Percentiles rank a stretch among this genome's conserved stretches.
Conservation (phyloP, 495 filamentous ascomycete species). For the Hapsidospora chrysogenum region DNA sequence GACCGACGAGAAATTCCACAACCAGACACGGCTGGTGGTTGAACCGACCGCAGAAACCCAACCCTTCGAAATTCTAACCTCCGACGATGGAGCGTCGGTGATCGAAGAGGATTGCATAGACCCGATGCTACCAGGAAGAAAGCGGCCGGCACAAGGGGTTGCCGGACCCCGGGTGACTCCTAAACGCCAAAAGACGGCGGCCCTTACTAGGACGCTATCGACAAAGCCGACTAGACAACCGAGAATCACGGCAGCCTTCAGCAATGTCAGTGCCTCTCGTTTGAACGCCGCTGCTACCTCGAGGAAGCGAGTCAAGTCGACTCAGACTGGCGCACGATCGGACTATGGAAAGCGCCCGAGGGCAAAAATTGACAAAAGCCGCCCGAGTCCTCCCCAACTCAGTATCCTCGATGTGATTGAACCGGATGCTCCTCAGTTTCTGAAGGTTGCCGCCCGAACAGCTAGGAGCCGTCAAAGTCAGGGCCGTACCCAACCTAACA, state of each 20-base stretch:
- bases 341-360: neutral
- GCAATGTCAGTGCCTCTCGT: neutral
- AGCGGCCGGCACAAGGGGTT: too few relatives aligned
- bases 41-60: too few relatives aligned
- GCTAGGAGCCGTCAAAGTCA: constrained; percentile 42
- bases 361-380: neutral
- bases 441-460: constrained; percentile 60
- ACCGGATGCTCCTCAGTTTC: constrained; percentile 47
- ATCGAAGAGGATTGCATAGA: constrained; percentile 38
- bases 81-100: too few relatives aligned
- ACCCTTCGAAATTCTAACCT: too few relatives aligned
- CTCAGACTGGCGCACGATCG: neutral
- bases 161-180: too few relatives aligned
- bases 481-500: constrained; percentile 58
- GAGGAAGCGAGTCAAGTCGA: too few relatives aligned
- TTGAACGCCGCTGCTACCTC: neutral
- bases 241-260: neutral
- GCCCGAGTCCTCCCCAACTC: constrained; percentile 27
- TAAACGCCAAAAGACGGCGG: too few relatives aligned
- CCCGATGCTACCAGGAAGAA: constrained; percentile 29
- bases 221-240: neutral
- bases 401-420: constrained; percentile 59
- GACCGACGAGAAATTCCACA: constrained; percentile 1
- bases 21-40: constrained; percentile 17
- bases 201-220: too few relatives aligned